Percentiles rank a stretch among this genome's conserved stretches.
These are phyloP conservation scores for Rutstroemia sp. DNA, from an alignment of 2,329 filamentous ascomycete species.

Conservation along the genomic window DNA sequence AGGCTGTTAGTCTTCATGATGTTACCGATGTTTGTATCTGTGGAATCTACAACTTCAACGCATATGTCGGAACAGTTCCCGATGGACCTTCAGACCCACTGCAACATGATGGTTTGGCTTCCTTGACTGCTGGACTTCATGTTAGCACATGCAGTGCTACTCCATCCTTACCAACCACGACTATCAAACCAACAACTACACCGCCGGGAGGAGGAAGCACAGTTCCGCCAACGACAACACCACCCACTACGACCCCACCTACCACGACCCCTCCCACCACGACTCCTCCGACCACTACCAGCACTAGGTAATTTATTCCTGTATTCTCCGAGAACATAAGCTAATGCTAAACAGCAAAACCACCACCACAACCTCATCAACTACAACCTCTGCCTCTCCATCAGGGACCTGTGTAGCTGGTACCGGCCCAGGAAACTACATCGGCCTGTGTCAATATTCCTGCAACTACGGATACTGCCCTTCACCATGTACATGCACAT, in stretches of 20 bases:
- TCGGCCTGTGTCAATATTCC: constrained; percentile 31
- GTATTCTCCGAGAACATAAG: not conserved
- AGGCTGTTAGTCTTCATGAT: constrained; percentile 15
- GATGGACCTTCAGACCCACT: constrained; percentile 21
- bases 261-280: not conserved
- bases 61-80: constrained; percentile 21
- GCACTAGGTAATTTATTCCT: not conserved
- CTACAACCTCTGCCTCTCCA: not conserved
- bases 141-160: constrained; percentile 28
- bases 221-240: constrained; percentile 8
- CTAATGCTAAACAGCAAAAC: not conserved
- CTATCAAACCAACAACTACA: constrained; percentile 13
- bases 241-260: constrained; percentile 6
- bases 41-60: constrained; percentile 22
- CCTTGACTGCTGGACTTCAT: constrained; percentile 27
- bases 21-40: constrained; percentile 17
- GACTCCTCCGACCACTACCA: constrained; percentile 2
- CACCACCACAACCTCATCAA: constrained; percentile 1
- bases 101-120: constrained; percentile 22
- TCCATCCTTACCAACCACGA: constrained; percentile 29
- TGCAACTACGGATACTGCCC: constrained; percentile 22
- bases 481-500: constrained; percentile 7
- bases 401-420: constrained; percentile 13
- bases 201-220: constrained; percentile 5
- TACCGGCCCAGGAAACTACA: constrained; percentile 30